These are phyloP conservation scores for Glycine soja DNA, from an alignment of 306 rosid genomes.

Conservation along the genomic window DNA sequence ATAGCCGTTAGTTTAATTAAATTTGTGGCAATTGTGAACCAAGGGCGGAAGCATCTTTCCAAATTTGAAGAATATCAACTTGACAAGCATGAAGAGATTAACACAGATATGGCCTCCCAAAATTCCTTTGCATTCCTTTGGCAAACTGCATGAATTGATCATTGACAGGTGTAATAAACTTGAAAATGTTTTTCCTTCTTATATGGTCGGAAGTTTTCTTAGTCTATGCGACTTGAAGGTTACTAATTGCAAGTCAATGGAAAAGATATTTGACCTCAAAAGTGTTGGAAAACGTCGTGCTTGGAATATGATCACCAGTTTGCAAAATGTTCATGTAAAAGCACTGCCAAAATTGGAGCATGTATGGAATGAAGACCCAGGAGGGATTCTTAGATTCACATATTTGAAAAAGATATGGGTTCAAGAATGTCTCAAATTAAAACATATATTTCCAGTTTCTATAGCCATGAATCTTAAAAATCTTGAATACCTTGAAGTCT, in stretches of 20 bases:
- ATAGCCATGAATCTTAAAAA: not conserved
- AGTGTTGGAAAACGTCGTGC: not conserved
- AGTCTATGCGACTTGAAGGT: constrained; percentile 9
- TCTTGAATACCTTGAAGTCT: not conserved
- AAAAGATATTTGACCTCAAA: constrained; percentile 21
- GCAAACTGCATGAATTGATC: not conserved
- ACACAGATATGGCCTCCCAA: not conserved
- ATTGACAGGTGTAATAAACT: not conserved
- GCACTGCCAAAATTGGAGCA: constrained; percentile 1
- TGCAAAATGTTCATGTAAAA: not conserved
- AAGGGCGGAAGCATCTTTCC: constrained; percentile 1
- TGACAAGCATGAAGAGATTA: not conserved
- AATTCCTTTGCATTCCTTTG: not conserved
- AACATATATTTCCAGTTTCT: constrained; percentile 38
- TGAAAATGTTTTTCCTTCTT: constrained; percentile 19
- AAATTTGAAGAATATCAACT: constrained; percentile 10
- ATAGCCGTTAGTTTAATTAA: not conserved
- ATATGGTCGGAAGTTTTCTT: not conserved
- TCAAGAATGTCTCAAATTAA: not conserved
- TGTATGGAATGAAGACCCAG: constrained; percentile 37
- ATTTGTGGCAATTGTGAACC: not conserved
- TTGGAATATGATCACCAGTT: not conserved
- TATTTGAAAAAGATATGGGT: not conserved
- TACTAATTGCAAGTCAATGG: constrained; percentile 5
- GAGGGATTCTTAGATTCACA: not conserved